Percentiles rank a stretch among this genome's conserved stretches.
phyloP scores from a whole-genome alignment of 202 grass and related monocot genomes.

The Setaria italica region DNA sequence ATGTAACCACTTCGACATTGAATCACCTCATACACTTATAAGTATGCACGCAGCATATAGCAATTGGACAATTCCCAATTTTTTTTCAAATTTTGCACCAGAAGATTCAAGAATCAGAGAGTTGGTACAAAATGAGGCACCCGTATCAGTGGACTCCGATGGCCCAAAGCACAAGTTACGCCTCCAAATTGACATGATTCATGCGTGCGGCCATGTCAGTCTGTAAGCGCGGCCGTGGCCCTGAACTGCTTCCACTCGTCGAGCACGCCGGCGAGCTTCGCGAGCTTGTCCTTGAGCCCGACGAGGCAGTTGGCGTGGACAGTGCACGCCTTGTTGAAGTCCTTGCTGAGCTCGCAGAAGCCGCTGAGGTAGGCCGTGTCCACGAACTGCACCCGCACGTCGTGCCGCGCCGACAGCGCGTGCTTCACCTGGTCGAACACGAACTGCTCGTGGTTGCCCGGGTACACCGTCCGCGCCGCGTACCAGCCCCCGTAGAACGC shows the following conservation, averaged over 20 bases:
- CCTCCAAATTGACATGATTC: too few relatives aligned
- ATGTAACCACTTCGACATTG: too few relatives aligned
- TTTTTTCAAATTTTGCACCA: too few relatives aligned
- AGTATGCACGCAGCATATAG: too few relatives aligned
- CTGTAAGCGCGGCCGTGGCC: neutral
- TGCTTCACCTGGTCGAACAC: constrained; percentile 56
- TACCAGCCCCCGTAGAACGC: constrained; percentile 58
- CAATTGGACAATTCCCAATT: too few relatives aligned
- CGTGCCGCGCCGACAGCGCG: constrained; percentile 25
- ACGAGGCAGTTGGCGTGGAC: constrained; percentile 57
- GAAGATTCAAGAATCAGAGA: too few relatives aligned
- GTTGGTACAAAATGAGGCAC: too few relatives aligned
- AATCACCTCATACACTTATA: too few relatives aligned
- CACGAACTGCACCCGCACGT: constrained; percentile 45
- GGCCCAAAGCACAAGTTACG: too few relatives aligned
- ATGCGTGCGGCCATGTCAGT: neutral
- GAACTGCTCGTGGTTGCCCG: constrained; percentile 39
- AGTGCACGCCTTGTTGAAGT: constrained; percentile 62
- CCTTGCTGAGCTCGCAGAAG: constrained; percentile 52
- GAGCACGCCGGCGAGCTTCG: constrained; percentile 38
- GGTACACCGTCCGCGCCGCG: constrained; percentile 35
- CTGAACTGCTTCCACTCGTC: constrained; percentile 61
- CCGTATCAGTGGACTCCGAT: too few relatives aligned
- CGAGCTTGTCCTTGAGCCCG: constrained; percentile 42
- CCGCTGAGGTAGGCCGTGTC: constrained; percentile 55